Percentiles rank a stretch among this genome's conserved stretches.
Conservation (phyloP, 1,284 basidiomycete species). For the Neonothopanus nambi region DNA sequence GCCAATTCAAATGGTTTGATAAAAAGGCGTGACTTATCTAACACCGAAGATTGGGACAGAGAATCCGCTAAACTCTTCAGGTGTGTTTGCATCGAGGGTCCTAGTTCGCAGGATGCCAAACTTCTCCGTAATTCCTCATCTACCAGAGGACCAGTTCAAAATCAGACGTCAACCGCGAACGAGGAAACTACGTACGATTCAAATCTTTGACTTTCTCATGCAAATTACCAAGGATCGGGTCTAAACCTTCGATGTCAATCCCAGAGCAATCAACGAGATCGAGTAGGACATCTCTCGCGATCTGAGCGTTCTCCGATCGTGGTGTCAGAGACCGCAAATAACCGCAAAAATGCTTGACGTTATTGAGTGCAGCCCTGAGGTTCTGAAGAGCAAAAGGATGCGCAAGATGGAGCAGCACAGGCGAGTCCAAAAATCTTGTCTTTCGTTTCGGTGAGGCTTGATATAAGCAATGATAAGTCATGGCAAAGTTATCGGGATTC, state of each 20-base stretch:
- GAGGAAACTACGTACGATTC: constrained; percentile 31
- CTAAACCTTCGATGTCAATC: constrained; percentile 54
- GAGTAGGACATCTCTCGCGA: constrained; percentile 60
- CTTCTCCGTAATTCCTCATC: constrained; percentile 50
- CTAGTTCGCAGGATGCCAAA: constrained; percentile 57
- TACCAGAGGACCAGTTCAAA: constrained; percentile 25
- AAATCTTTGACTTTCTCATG: constrained; percentile 32
- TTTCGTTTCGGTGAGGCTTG: neutral
- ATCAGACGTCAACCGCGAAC: neutral
- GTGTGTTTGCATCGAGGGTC: constrained; percentile 39
- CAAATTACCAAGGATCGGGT: constrained; percentile 42
- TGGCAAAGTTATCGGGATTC: neutral
- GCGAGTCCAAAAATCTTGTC: constrained; percentile 19
- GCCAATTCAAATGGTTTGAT: constrained; percentile 68
- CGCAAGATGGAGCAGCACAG: constrained; percentile 55
- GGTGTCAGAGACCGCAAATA: constrained; percentile 52
- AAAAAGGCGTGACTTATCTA: constrained; percentile 67
- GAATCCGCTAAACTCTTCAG: constrained; percentile 46
- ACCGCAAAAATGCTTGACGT: constrained; percentile 58
- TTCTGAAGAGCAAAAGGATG: constrained; percentile 61
- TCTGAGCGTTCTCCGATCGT: constrained; percentile 57
- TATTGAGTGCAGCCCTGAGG: constrained; percentile 46
- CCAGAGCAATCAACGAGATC: constrained; percentile 66
- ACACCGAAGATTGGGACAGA: constrained; percentile 45
- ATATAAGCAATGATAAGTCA: neutral